Base-by-base conservation (phyloP, 768 basidiomycete species). In the Dacryopinax spathularia region DNA sequence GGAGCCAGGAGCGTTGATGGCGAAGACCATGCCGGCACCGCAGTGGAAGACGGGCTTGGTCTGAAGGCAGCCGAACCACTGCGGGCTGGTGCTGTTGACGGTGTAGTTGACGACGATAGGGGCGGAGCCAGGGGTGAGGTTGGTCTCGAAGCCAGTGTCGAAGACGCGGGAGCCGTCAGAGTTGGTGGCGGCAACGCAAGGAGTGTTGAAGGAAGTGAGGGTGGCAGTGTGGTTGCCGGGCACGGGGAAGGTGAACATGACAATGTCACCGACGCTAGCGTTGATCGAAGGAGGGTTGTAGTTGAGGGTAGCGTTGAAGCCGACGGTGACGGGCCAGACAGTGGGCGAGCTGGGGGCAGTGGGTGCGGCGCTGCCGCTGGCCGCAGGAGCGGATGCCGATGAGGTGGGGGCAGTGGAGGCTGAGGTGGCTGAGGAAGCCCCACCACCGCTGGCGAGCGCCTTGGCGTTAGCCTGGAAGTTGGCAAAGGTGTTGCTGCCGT, bases 41-140 rank as follows among this genome's bases (percentile, higher is more conserved):
- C 84, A 84, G 70, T 85, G 84, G 41, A 77, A 56, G 25, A 56
- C 10, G 25, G 48, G 48, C 3, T 6, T 81, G 61, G 74, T 80
- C 67, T 85, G 84, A 41, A 72, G 73, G 70, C 84, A 85, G 75
- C 79, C 83, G 43, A 79, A 80, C 82, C 83, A 84, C 65, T 82
- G 72, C 3, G 73, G 70, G 2, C 63, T 62, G 33, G 83, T 84
- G 83, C 81, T 80, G 65, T 78, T 81, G 65, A 87, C 80, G 36
- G 79, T 82, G 69, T 80, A 73, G 69, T 76, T 82, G 75, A 76
- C 84, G 20, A 79, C 31, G 25, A 27, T 9, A 20, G 48, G 48
- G 25, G 48, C 48, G 9, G 5, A 10, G 20, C 48, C 48, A 18
- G 25, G 25, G 25, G 13, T 18, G 29, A 56, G 25, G n/a, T n/a